phyloP scores from a whole-genome alignment of 208 protist genomes.

The Leishmania gerbilli region DNA sequence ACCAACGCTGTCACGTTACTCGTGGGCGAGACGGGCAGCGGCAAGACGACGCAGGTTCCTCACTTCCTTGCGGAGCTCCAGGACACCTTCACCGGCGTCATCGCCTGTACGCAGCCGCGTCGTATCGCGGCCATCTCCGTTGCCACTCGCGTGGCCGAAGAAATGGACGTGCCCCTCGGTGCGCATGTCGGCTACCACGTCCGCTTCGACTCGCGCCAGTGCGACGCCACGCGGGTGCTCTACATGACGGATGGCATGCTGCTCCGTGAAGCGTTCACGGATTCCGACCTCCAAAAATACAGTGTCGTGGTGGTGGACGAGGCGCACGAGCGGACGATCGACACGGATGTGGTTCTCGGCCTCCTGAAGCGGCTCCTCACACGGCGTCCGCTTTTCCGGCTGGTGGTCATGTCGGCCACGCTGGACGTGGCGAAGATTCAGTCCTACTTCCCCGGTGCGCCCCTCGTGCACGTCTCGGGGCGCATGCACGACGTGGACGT shows the following conservation, averaged over 20 bases:
- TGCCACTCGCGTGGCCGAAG: slow-evolving; percentile 97
- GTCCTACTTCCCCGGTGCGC: slow-evolving; percentile 95
- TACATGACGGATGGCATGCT: slow-evolving; percentile 99
- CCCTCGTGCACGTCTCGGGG: slow-evolving; percentile 97
- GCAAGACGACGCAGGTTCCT: slow-evolving; percentile 97
- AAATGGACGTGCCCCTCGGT: slow-evolving; percentile 97
- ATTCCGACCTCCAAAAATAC: slow-evolving; percentile 92
- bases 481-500: slow-evolving; percentile 93
- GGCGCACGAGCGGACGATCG: slow-evolving; percentile 99
- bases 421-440: slow-evolving; percentile 97
- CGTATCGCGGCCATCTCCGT: slow-evolving; percentile 99
- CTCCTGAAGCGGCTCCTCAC: slow-evolving; percentile 92
- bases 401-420: slow-evolving; percentile 98
- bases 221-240: slow-evolving; percentile 95
- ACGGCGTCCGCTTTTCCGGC: slow-evolving; percentile 69
- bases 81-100: slow-evolving; percentile 21
- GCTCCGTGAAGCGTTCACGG: slow-evolving; percentile 92
- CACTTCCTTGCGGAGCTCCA: slow-evolving; percentile 88
- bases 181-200: slow-evolving; percentile 99
- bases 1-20: slow-evolving; percentile 89
- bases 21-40: slow-evolving; percentile 96
- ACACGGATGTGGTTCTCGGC: slow-evolving; percentile 99
- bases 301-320: slow-evolving; percentile 99
- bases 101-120: slow-evolving; percentile 98
- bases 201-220: slow-evolving; percentile 97